Evolutionary conservation across 306 rosid genomes (phyloP), one percentile per base, ranked within the genome.

Genomic region (Senna tora): DNA sequence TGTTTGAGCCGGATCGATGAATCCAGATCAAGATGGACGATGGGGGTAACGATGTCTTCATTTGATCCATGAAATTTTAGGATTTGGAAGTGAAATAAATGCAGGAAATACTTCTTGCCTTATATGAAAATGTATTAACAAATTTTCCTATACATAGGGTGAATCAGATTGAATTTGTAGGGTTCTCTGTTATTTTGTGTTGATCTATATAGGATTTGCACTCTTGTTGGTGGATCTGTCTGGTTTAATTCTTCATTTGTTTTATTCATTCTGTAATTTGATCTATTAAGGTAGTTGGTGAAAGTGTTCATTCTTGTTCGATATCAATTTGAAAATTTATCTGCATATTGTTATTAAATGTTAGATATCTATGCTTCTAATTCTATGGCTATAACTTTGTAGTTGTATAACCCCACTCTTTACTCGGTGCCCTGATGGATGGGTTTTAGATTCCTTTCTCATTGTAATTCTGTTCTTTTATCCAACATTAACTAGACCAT

Each of bases 161-260:
- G 47, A 36, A 63, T 66, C 51, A 20, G 71, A 16, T 63, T 72
- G 46, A 20, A 21, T 75, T 13, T 75, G 75, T 78, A 62, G 49
- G 77, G 67, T 78, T 75, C 62, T 78, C 62, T 69, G 67, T 75
- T 77, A 11, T 53, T 59, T 71, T 20, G n/a, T 65, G 68, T 30
- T 17, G n/a, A 7, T 71, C 52, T 66, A 60, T 22, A 30, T 67
- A 77, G 52, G 62, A 66, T 59, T 22, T 53, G 73, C 4, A 52
- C 21, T 28, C 56, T 50, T 74, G 10, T 12, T 17, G 65, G 43
- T 71, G 81, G 79, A 70, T 77, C 83, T 74, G 42, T 52, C 36
- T 50, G 3, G 65, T 58, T 42, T 67, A 7, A 12, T 55, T 19
- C 13, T 19, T 2, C 67, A 28, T 30, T 53, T 9, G 22, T 9